Conservation (phyloP, 2,329 filamentous ascomycete species). For the Knufia petricola region DNA sequence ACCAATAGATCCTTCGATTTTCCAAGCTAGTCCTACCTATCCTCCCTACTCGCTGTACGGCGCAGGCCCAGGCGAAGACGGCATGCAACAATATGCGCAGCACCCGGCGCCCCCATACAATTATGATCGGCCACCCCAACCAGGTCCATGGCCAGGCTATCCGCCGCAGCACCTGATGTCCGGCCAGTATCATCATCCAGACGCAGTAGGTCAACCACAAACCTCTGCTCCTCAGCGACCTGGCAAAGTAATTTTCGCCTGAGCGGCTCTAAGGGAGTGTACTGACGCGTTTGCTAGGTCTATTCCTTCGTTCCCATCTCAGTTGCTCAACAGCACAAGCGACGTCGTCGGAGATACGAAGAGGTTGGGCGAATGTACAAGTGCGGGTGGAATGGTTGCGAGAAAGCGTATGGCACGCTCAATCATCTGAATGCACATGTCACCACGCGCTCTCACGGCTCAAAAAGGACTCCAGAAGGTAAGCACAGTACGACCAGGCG, state of each 20-base stretch:
- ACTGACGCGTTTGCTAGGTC: slow-evolving; percentile 46
- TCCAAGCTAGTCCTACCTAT: slow-evolving; percentile 85
- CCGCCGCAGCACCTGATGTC: slow-evolving; percentile 36
- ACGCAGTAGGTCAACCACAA: slow-evolving; percentile 50
- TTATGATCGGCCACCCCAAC: slow-evolving; percentile 38
- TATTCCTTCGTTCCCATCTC: slow-evolving; percentile 98
- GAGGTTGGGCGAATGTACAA: slow-evolving; percentile 99
- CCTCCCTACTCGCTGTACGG: slow-evolving; percentile 82
- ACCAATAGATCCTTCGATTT: slow-evolving; percentile 98
- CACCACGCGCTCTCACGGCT: slow-evolving; percentile 94
- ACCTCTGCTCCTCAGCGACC: slow-evolving; percentile 52
- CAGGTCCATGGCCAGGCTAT: slow-evolving; percentile 27
- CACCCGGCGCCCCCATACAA: slow-evolving; percentile 31
- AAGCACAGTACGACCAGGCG: slow-evolving; percentile 32
- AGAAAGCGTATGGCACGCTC: slow-evolving; percentile 95
- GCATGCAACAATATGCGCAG: slow-evolving; percentile 44
- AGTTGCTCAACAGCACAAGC: slow-evolving; percentile 88
- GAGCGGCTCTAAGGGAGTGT: slow-evolving; percentile 26
- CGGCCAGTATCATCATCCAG: slow-evolving; percentile 41
- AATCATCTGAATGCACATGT: slow-evolving; percentile 98
- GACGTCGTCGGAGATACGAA: slow-evolving; percentile 84
- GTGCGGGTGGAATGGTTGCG: slow-evolving; percentile 95
- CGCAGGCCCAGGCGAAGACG: slow-evolving; percentile 64
- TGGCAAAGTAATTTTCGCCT: slow-evolving; percentile 43
- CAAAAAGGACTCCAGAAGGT: slow-evolving; percentile 96